A percentile compares a stretch with the other conserved stretches of the same genome.
These are phyloP conservation scores for Nymphaea thermarum DNA, from an alignment of 164 flowering plant genomes.

Conservation along the genomic window DNA sequence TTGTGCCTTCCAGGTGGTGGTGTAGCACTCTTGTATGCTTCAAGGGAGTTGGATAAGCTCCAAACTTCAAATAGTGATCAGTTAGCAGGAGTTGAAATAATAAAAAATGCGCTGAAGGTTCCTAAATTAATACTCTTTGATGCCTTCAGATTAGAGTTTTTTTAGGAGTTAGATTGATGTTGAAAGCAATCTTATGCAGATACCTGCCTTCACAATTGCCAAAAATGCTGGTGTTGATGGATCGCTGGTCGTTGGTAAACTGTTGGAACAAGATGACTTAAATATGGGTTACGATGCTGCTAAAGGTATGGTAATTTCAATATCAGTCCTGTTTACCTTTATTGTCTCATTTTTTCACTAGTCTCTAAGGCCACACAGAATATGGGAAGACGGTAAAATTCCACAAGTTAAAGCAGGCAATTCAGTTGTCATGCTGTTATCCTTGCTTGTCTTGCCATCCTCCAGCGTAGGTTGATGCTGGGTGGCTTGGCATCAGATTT, in stretches of 20 bases:
- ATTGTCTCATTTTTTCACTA: no score
- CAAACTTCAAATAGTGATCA: constrained; percentile 59
- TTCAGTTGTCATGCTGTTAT: no score
- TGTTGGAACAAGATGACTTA: constrained; percentile 66
- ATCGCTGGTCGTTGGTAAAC: constrained; percentile 50
- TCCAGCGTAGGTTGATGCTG: no score
- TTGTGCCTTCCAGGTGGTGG: constrained; percentile 61
- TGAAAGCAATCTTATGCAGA: constrained; percentile 23
- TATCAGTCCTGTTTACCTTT: background rate
- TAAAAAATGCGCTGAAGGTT: constrained; percentile 81
- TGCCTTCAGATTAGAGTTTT: background rate
- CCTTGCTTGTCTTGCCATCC: no score
- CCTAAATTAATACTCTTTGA: background rate
- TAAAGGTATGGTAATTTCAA: constrained; percentile 39
- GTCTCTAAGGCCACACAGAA: no score
- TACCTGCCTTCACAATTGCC: constrained; percentile 58
- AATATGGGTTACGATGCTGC: constrained; percentile 82
- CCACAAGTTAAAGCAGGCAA: no score
- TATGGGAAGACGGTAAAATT: no score
- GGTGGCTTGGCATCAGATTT: no score
- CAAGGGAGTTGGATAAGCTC: constrained; percentile 52
- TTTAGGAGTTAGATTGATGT: background rate
- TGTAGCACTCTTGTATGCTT: constrained; percentile 73
- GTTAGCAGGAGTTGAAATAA: constrained; percentile 62
- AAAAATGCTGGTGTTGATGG: constrained; percentile 86